These are phyloP conservation scores for Sphagnum contortum DNA, from an alignment of 225 moss, liverwort and hornwort genomes.

Conservation along the genomic window DNA sequence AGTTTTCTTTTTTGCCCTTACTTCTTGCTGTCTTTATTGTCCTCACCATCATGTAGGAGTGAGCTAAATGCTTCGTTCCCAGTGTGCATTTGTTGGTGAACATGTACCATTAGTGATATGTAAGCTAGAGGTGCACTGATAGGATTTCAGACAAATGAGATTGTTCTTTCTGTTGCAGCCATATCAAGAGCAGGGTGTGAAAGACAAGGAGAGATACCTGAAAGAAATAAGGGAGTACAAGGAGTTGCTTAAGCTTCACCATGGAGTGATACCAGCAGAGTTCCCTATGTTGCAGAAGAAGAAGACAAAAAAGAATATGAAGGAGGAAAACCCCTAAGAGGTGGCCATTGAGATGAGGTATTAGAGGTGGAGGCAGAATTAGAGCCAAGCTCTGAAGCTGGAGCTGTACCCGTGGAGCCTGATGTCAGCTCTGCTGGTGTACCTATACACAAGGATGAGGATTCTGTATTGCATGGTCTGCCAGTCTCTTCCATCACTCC, in stretches of 20 bases:
- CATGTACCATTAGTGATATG: too few species aligned
- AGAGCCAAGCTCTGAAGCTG: slow-evolving; percentile 9
- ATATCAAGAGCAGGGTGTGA: slow-evolving; percentile 68
- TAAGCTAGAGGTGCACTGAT: too few species aligned
- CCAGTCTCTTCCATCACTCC: neutral
- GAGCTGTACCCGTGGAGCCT: slow-evolving; percentile 4
- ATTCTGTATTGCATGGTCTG: neutral
- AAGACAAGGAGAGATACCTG: slow-evolving; percentile 74
- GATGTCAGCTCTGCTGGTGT: neutral
- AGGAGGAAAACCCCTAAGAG: slow-evolving; percentile 16
- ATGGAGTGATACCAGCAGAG: slow-evolving; percentile 11
- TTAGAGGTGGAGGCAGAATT: slow-evolving; percentile 17
- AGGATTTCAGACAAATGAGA: too few species aligned
- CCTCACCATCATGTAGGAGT: too few species aligned
- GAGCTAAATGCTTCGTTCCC: too few species aligned
- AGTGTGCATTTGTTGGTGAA: too few species aligned
- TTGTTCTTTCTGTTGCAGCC: slow-evolving; percentile 46
- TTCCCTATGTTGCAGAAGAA: slow-evolving; percentile 5
- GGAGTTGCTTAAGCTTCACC: slow-evolving; percentile 25
- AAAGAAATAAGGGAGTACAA: slow-evolving; percentile 57
- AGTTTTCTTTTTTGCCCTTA: too few species aligned
- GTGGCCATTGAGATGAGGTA: slow-evolving; percentile 3
- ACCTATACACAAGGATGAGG: neutral
- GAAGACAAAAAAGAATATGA: slow-evolving; percentile 9
- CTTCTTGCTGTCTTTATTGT: too few species aligned